A percentile compares a stretch with the other conserved stretches of the same genome.
Conservation (phyloP, 1,284 basidiomycete species). For the Inonotus hispidus region DNA sequence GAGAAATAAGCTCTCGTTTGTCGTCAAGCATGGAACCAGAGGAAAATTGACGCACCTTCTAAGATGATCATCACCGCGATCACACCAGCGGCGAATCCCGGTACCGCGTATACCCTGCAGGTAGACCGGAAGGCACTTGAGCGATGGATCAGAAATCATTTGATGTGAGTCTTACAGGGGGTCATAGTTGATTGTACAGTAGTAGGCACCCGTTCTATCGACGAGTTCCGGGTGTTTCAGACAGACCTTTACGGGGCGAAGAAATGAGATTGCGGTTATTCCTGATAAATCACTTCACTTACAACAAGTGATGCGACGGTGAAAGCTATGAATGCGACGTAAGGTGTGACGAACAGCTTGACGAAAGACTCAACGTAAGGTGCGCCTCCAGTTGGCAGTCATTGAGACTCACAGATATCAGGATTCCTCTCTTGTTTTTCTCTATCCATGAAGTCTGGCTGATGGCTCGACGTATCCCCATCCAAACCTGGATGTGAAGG, state of each 20-base stretch:
- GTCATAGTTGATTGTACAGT: conserved; percentile 14
- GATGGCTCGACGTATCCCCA: conserved; percentile 8
- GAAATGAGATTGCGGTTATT: not conserved
- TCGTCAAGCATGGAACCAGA: not conserved
- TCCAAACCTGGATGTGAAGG: conserved; percentile 16
- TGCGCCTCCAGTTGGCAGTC: not conserved
- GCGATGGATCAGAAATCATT: not conserved
- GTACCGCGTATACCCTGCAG: conserved; percentile 4
- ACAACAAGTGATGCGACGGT: conserved; percentile 9
- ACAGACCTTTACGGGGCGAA: not conserved
- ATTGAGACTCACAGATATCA: conserved; percentile 3
- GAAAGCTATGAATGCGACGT: conserved; percentile 13
- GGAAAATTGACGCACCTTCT: conserved; percentile 6
- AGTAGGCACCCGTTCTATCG: conserved; percentile 10
- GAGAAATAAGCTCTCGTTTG: not conserved
- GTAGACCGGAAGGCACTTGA: too few species aligned
- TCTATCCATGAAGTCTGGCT: conserved; percentile 7
- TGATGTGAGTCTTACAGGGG: conserved; percentile 2
- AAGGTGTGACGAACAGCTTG: conserved; percentile 15
- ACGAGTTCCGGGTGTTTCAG: conserved; percentile 9
- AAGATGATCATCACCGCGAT: conserved; percentile 16
- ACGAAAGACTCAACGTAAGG: not conserved
- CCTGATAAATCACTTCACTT: not conserved
- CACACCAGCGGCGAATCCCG: conserved; percentile 13
- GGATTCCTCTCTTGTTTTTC: conserved; percentile 2